Evolutionary conservation across 2,329 filamentous ascomycete genomes (phyloP), one percentile per base, ranked within the genome.

Genomic region (Penicillium corylophilum): DNA sequence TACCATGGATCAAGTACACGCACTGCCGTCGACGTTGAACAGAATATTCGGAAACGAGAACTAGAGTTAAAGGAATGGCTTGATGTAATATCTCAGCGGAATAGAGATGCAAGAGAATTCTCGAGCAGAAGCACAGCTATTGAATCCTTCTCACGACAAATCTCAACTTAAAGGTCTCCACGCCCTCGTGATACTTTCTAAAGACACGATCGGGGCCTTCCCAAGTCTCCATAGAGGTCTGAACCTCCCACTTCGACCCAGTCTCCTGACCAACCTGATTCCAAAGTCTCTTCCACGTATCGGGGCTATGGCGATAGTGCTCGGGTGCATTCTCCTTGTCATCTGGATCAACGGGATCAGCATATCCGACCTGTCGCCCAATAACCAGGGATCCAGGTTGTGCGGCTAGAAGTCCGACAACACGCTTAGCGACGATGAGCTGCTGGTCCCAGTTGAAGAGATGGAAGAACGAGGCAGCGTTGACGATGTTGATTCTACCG

Each of bases 231-330:
- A 54, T 50, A 46, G 53, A 39, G 44, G 50, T 28, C 23, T 58
- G 40, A 39, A 80, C 76, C 45, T 70, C 67, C 81, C 81, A 83
- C 36, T 60, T 63, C 1, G 79, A 82, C 22, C 70, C 72, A 0
- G 80, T 82, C 46, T 76, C 62, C 28, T 52, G 55, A 8, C 79
- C 79, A 23, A 82, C 74, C 53, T 81, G 76, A 46, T 80, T 71
- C 82, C 82, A 84, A 22, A 84, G 67, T 31, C 61, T 61, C 58
- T 79, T 76, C 66, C 82, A 84, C 50, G 74, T 80, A 7, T 67
- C 62, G 29, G 74, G 69, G 54, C 80, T 73, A 60, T 83, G 80
- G 1, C 80, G 64, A 55, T 76, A 82, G 7, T 71, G 67, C 16
- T 39, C 26, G 0, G 38, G 48, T 3, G 41, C 38, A 24, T 55